Evolutionary conservation across 2,329 filamentous ascomycete genomes (phyloP).

Genomic region (Immersiporthe knoxdaviesiana): DNA sequence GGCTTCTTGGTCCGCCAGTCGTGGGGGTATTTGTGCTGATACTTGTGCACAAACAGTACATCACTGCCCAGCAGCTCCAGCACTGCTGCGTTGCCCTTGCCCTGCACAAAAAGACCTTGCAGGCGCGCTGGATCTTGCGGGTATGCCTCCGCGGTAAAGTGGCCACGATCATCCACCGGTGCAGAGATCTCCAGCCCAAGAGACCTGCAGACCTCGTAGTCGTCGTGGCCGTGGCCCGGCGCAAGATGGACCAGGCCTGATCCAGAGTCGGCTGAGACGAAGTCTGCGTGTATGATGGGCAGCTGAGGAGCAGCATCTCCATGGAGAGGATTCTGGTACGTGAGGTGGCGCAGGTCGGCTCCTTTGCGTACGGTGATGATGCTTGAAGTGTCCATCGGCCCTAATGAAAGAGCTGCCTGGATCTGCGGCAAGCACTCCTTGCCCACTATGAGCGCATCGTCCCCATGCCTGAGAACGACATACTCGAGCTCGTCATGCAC

Average conservation of each 20-base stretch:
- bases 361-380: conserved; percentile 47
- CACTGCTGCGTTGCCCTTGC: conserved; percentile 47
- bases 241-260: conserved; percentile 94
- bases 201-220: conserved; percentile 79
- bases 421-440: conserved; percentile 68
- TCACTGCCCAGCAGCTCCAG: conserved; percentile 67
- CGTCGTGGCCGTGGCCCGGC: conserved; percentile 94
- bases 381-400: conserved; percentile 43
- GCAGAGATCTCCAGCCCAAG: conserved; percentile 76
- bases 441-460: conserved; percentile 71
- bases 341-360: conserved; percentile 63
- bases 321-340: conserved; percentile 73
- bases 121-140: conserved; percentile 69
- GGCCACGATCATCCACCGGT: conserved; percentile 80
- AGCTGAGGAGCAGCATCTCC: conserved; percentile 60
- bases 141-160: conserved; percentile 79
- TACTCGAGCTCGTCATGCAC: conserved; percentile 78
- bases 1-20: conserved; percentile 97
- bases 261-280: conserved; percentile 88
- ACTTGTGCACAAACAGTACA: conserved; percentile 70
- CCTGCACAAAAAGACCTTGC: conserved; percentile 66
- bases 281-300: conserved; percentile 79
- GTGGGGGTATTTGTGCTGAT: conserved; percentile 93
- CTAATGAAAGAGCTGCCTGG: conserved; percentile 54
- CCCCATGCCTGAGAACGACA: conserved; percentile 61